phyloP scores from a whole-genome alignment of 176 grass and related monocot genomes.

The Phoenix dactylifera region DNA sequence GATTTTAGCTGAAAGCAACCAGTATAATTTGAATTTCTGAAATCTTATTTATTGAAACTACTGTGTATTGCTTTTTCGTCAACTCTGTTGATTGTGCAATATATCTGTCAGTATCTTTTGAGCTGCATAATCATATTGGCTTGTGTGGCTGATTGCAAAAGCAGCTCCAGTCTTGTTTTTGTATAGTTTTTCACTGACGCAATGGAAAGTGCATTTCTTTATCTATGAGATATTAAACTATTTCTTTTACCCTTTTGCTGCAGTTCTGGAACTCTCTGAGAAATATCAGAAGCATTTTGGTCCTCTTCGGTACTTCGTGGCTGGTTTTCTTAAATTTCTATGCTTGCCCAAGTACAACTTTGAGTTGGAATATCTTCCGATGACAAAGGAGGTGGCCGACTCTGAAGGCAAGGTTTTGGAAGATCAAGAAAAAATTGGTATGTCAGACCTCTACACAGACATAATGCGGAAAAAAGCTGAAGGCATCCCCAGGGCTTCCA shows the following conservation, averaged over 20 bases:
- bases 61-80: too few relatives aligned
- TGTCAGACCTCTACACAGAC: constrained; percentile 61
- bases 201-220: too few relatives aligned
- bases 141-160: too few relatives aligned
- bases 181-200: too few relatives aligned
- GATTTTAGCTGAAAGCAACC: too few relatives aligned
- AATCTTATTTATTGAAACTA: background rate
- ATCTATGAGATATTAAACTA: too few relatives aligned
- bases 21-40: background rate
- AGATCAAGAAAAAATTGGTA: constrained; percentile 17
- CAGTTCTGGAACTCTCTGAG: constrained; percentile 93
- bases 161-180: too few relatives aligned
- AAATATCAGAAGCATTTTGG: constrained; percentile 95
- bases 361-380: constrained; percentile 92
- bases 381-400: constrained; percentile 28
- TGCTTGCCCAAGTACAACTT: constrained; percentile 92
- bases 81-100: too few relatives aligned
- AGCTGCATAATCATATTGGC: too few relatives aligned
- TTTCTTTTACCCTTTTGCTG: constrained; percentile 22
- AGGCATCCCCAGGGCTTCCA: constrained; percentile 69
- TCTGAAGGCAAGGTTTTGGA: constrained; percentile 39
- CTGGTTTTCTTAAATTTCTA: constrained; percentile 85
- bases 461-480: constrained; percentile 54
- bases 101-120: too few relatives aligned
- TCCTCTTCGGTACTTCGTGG: constrained; percentile 90